Evolutionary conservation across 805 yeast species (phyloP).

Genomic region (Kurtzmaniella cleridarum): DNA sequence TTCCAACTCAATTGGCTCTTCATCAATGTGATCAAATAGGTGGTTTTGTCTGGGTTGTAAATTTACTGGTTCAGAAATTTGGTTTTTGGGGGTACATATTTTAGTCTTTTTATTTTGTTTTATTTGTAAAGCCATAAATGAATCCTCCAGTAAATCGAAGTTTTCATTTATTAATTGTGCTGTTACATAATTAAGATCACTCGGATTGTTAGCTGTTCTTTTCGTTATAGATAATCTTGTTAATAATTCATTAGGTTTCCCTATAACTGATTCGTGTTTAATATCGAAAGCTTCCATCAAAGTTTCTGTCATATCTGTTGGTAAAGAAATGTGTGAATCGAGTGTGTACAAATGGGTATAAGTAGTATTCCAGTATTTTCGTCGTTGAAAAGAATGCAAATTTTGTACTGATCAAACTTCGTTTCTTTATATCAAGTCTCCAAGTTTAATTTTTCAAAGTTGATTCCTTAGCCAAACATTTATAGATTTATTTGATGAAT

Average conservation of each 20-base stretch:
- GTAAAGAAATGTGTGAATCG: neutral
- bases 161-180: neutral
- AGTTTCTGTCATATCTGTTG: neutral
- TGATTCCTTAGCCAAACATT: too few species aligned
- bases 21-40: conserved; percentile 1
- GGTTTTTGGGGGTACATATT: neutral
- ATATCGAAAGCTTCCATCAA: neutral
- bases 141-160: conserved; percentile 1
- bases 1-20: conserved; percentile 4
- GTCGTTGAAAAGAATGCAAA: too few species aligned
- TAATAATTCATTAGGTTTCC: neutral
- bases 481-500: too few species aligned
- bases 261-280: neutral
- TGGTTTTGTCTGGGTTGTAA: conserved; percentile 1
- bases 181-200: neutral
- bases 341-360: too few species aligned
- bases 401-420: too few species aligned
- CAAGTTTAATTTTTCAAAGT: too few species aligned
- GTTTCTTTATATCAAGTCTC: too few species aligned
- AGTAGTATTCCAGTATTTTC: too few species aligned
- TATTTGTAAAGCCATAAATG: neutral
- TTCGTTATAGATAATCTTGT: conserved; percentile 1
- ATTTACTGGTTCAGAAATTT: neutral
- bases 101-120: neutral
- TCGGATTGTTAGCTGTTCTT: neutral